Conservation (phyloP, 1,284 basidiomycete genomes). For the Fomitiporia mediterranea region DNA sequence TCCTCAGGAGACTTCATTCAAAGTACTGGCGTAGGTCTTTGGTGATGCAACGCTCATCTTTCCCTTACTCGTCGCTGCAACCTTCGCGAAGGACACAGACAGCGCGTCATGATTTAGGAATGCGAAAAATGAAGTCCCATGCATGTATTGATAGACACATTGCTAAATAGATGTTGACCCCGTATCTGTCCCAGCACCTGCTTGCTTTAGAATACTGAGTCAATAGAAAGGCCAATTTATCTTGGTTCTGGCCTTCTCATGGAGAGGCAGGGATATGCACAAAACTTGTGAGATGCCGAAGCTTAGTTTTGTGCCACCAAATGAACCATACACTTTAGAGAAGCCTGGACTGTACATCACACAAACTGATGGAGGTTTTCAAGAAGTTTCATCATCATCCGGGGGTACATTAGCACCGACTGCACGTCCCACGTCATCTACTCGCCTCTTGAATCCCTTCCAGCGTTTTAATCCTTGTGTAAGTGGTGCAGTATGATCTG, state of each 20-base stretch:
- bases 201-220: slow-evolving; percentile 62
- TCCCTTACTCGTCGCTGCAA: slow-evolving; percentile 68
- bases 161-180: slow-evolving; percentile 51
- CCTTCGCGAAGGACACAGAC: slow-evolving; percentile 46
- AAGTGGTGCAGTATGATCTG: slow-evolving; percentile 52
- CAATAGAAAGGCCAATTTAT: slow-evolving; percentile 65
- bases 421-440: slow-evolving; percentile 66
- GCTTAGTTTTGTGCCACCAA: slow-evolving; percentile 7
- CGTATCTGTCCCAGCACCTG: slow-evolving; percentile 85
- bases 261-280: background rate
- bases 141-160: background rate
- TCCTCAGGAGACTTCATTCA: background rate
- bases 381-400: slow-evolving; percentile 14
- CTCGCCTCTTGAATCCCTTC: slow-evolving; percentile 58
- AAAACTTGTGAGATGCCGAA: slow-evolving; percentile 11
- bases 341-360: background rate
- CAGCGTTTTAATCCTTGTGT: slow-evolving; percentile 60
- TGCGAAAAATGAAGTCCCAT: background rate
- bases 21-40: slow-evolving; percentile 36
- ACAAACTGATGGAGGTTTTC: background rate
- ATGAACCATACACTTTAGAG: slow-evolving; percentile 4
- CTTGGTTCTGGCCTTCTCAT: slow-evolving; percentile 45
- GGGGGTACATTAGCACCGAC: slow-evolving; percentile 37
- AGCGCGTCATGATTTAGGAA: background rate
- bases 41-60: slow-evolving; percentile 72